phyloP scores from a whole-genome alignment of 169 alveolate species.

The Toxoplasma gondii region DNA sequence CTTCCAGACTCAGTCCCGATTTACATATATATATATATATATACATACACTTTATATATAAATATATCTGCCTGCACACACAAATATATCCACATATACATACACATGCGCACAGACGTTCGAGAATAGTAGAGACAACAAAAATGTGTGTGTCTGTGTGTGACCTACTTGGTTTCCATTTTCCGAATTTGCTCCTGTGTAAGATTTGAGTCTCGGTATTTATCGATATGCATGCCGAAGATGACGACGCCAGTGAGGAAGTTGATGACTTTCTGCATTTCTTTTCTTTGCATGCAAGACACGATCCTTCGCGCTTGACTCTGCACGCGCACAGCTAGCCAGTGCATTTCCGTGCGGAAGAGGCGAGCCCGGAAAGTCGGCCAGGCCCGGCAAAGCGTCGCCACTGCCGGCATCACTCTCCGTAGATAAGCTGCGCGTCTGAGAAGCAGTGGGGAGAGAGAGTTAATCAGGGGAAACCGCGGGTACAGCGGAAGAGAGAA shows the following conservation, averaged over 20 bases:
- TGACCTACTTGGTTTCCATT: not conserved
- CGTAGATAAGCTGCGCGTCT: conserved; percentile 54
- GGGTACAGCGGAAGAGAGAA: not conserved
- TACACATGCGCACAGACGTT: no score
- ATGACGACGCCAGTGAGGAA: conserved; percentile 56
- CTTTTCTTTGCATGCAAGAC: not conserved
- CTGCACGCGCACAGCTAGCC: conserved; percentile 58
- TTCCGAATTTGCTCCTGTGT: conserved; percentile 23
- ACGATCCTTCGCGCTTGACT: conserved; percentile 54
- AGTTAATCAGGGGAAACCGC: not conserved
- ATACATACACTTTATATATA: not conserved
- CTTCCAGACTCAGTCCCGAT: not conserved
- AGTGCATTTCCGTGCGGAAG: conserved; percentile 57
- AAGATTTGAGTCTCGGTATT: conserved; percentile 19
- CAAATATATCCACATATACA: not conserved
- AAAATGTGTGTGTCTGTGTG: not conserved
- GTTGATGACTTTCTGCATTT: not conserved
- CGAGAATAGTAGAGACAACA: no score
- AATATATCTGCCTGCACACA: not conserved
- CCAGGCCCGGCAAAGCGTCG: conserved; percentile 58
- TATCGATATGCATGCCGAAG: conserved; percentile 8
- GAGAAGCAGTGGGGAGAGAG: not conserved
- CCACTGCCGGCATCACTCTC: conserved; percentile 57
- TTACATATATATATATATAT: not conserved
- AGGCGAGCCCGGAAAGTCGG: conserved; percentile 60